Base-by-base conservation (phyloP, 176 grass and related monocot species). In the Themeda triandra region DNA sequence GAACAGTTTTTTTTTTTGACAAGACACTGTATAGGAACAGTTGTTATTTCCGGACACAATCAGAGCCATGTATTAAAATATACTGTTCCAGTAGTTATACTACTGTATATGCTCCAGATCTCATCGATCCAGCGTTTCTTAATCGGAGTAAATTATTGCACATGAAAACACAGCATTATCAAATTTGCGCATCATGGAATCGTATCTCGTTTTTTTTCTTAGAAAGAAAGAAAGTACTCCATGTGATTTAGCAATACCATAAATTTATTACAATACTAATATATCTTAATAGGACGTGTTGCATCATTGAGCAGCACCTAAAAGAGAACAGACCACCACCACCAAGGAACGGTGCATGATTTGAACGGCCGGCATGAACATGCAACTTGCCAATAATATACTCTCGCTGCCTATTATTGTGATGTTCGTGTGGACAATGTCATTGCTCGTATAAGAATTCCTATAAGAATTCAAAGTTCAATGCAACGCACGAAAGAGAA, bases 331-430 rank as follows among this genome's bases (percentile, higher is more conserved):
- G 15, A 53, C 19, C 23, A 31, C 10, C 1, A 33, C 32, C 33
- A 35, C 33, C 19, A 5, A 49, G 8, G 10, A 39, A 36, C 4
- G 45, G 48, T 45, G 69, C 5, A 36, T 10, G 29, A 75, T 62
- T 62, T 17, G 69, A n/a, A 80, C 27, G 24, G 27, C 67, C 45
- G 21, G 49, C 69, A 71, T n/a, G 37, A 69, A 63, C 2, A 19
- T 33, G 37, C 49, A 76, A 85, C 76, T 80, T 62, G 62, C 62
- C 27, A 36, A 45, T 76, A 73, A 15, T 75, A 42, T 75, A 69
- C 27, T 39, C 19, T 19, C 10, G 18, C 30, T 12, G 25, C 18
- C 1, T 59, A 28, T 14, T 23, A 32, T 36, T 73, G 46, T 78
- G 33, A 5, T 56, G 32, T 36, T 82, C 19, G 5, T 56, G 41